These are phyloP conservation scores for Apiospora malaysiana DNA, from an alignment of 2,329 filamentous ascomycete species.

Conservation along the genomic window DNA sequence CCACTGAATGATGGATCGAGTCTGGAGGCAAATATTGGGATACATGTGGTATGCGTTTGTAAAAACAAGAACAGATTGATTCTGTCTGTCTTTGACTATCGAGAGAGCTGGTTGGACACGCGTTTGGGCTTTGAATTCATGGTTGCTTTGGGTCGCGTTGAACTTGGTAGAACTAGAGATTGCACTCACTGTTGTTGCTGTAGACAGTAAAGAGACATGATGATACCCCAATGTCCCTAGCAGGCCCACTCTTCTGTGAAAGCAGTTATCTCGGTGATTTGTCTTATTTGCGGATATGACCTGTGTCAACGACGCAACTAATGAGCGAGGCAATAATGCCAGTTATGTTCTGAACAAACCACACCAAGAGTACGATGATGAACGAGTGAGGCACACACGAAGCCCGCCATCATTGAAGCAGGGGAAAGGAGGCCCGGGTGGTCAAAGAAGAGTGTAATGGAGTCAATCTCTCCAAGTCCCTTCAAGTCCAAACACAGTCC, in stretches of 20 bases:
- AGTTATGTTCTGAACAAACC: no score
- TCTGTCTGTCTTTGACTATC: neutral
- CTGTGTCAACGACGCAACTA: no score
- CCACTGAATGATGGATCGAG: neutral
- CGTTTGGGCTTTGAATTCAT: neutral
- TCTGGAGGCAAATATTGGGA: neutral
- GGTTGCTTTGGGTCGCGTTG: neutral
- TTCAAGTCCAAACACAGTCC: neutral
- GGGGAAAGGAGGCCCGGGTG: no score
- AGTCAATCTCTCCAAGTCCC: neutral
- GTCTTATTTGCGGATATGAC: no score
- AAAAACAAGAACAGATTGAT: neutral
- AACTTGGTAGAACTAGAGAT: constrained; percentile 15
- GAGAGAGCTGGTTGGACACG: neutral
- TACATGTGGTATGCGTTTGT: neutral
- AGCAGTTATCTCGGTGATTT: no score
- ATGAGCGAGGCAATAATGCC: no score
- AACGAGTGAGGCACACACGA: no score
- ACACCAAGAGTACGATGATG: no score
- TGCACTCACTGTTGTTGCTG: neutral
- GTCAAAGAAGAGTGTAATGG: no score
- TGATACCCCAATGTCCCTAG: constrained; percentile 1
- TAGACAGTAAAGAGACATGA: constrained; percentile 13
- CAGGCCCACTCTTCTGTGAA: no score
- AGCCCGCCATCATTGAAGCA: no score